Base-by-base conservation (phyloP, 2,329 filamentous ascomycete genomes). In the Thelonectria discophora region DNA sequence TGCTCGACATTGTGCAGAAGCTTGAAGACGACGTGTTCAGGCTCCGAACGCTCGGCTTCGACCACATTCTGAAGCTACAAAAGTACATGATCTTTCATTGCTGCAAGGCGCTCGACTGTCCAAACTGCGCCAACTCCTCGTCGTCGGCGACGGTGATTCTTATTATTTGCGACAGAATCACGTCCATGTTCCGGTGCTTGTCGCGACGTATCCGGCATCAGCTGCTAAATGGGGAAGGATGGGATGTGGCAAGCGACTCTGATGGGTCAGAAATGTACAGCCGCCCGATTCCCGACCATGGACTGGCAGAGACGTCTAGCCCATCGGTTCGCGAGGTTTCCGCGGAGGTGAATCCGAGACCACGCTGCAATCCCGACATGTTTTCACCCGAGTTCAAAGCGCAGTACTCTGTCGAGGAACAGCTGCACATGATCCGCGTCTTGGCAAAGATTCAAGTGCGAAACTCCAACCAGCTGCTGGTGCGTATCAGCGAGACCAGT, bases 21-120 rank as follows among this genome's bases (percentile, higher is more conserved):
- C 66, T 75, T 15, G 72, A 74, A 49, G 71, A 75, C 53, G 72
- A 75, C 53, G 67, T 72, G 30, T 75, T 72, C 51, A 58, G 64
- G 20, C 62, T 74, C 5, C 66, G 63, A 15, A 67, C 63, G 1
- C 62, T 74, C 10, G 62, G 70, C 0, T 67, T 75, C 9, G 73
- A 74, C 52, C 55, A 72, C 18, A 67, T 74, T 2, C 50, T 75
- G 4, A 70, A 72, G 58, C 64, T 75, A n/a, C 68, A 74, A 54
- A 74, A 74, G 54, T 70, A 65, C 57, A 55, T 75, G 32, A 54
- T 74, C n/a, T 71, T 68, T 24, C 66, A 75, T 37, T 74, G 72
- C 57, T 64, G 65, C 46, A 65, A 65, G 39, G 60, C 69, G 5
- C 65, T 75, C 2, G 66, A 69, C 21, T 75, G 73, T 57, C 15